Evolutionary conservation across 352 stramenopile genomes (phyloP).

Genomic region (Phytophthora melonis): DNA sequence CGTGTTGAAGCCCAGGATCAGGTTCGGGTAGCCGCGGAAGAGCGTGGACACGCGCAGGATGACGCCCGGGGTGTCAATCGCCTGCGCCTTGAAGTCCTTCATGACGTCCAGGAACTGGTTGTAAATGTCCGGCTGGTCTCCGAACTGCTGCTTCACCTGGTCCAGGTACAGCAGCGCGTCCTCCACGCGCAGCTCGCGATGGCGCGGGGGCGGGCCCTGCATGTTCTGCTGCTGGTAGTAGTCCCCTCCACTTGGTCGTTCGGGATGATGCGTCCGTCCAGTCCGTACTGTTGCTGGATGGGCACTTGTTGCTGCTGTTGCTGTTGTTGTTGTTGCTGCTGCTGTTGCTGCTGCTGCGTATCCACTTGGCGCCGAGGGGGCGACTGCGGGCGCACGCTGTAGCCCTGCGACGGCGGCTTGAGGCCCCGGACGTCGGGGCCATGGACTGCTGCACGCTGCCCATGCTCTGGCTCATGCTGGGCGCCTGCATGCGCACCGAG

Average conservation of each 20-base stretch:
- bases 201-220: constrained; percentile 43
- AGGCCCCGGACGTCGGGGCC: constrained; percentile 39
- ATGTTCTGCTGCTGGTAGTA: constrained; percentile 52
- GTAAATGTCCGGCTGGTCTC: constrained; percentile 99
- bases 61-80: constrained; percentile 98
- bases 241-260: constrained; percentile 48
- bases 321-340: constrained; percentile 30
- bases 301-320: constrained; percentile 51
- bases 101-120: constrained; percentile 99
- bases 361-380: constrained; percentile 50
- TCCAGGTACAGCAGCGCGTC: constrained; percentile 99
- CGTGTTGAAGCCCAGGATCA: constrained; percentile 99
- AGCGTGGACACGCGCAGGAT: constrained; percentile 98
- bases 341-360: neutral
- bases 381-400: constrained; percentile 54
- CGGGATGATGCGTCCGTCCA: constrained; percentile 63
- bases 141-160: constrained; percentile 99
- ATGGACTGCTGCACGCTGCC: constrained; percentile 45
- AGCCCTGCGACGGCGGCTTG: constrained; percentile 44
- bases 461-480: constrained; percentile 59
- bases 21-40: constrained; percentile 98
- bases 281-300: constrained; percentile 64
- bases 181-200: constrained; percentile 94
- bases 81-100: constrained; percentile 99
- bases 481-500: constrained; percentile 63